Conservation (phyloP, 2,329 filamentous ascomycete species). For the Aspergillus thermomutatus region DNA sequence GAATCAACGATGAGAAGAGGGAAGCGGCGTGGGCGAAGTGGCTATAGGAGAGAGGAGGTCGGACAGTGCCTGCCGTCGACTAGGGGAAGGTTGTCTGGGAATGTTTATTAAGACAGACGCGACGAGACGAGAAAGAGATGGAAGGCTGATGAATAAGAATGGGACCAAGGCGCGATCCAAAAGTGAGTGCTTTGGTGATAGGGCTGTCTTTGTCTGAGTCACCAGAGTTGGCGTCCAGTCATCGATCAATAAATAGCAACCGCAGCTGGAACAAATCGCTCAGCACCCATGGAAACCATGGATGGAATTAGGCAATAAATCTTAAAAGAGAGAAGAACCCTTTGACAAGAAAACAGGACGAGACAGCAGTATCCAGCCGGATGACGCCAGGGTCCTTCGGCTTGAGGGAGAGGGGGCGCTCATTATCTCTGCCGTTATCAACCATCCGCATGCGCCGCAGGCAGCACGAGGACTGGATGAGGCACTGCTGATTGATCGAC, state of each 20-base stretch:
- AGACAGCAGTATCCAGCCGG: background rate
- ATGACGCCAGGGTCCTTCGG: background rate
- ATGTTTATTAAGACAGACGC: background rate
- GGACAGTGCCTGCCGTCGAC: background rate
- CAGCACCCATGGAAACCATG: background rate
- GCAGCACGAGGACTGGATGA: conserved; percentile 11
- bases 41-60: background rate
- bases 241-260: conserved; percentile 1
- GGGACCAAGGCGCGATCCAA: conserved; percentile 1
- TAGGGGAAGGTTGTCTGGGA: background rate
- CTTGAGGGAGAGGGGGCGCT: background rate
- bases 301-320: background rate
- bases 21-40: background rate
- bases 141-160: conserved; percentile 3
- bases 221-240: conserved; percentile 2
- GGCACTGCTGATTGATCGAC: conserved; percentile 2
- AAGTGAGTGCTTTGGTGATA: conserved; percentile 1
- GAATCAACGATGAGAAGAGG: background rate
- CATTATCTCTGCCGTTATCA: background rate
- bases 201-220: conserved; percentile 11
- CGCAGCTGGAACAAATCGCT: background rate
- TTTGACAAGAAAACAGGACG: background rate
- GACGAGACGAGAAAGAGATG: background rate
- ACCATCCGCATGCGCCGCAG: conserved; percentile 1
- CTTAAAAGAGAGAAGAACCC: background rate